These are phyloP conservation scores for Fragilaria radians DNA, from an alignment of 108 stramenopile species.

Conservation along the genomic window DNA sequence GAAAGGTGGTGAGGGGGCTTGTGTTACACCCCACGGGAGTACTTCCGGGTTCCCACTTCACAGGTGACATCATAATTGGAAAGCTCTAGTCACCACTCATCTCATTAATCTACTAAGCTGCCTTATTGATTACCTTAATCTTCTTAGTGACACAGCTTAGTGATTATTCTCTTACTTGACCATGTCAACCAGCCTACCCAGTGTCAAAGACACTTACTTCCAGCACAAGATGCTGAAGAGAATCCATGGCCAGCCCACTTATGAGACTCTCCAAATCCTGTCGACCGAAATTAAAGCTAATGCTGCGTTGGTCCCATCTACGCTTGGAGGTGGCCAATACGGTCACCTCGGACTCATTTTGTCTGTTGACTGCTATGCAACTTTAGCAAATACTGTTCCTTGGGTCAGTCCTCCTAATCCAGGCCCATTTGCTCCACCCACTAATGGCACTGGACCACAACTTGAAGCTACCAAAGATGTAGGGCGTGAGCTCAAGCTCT, in stretches of 20 bases:
- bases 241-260: neutral
- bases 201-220: slow-evolving; percentile 1
- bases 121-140: neutral
- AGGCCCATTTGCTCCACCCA: neutral
- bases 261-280: neutral
- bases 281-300: slow-evolving; percentile 11
- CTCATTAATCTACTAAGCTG: slow-evolving; percentile 2
- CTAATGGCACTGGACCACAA: neutral
- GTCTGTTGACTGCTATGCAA: slow-evolving; percentile 4
- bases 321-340: neutral
- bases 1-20: too few relatives aligned
- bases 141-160: neutral
- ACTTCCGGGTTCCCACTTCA: neutral
- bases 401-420: slow-evolving; percentile 3
- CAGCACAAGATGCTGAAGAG: neutral
- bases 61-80: neutral
- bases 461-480: slow-evolving; percentile 3
- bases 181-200: slow-evolving; percentile 1
- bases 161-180: neutral
- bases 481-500: neutral
- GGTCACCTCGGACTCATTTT: slow-evolving; percentile 9
- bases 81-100: slow-evolving; percentile 1
- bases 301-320: slow-evolving; percentile 5
- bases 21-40: neutral
- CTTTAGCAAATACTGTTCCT: slow-evolving; percentile 1